phyloP scores from a whole-genome alignment of 352 stramenopile genomes.

The Thraustochytrium striatum region DNA sequence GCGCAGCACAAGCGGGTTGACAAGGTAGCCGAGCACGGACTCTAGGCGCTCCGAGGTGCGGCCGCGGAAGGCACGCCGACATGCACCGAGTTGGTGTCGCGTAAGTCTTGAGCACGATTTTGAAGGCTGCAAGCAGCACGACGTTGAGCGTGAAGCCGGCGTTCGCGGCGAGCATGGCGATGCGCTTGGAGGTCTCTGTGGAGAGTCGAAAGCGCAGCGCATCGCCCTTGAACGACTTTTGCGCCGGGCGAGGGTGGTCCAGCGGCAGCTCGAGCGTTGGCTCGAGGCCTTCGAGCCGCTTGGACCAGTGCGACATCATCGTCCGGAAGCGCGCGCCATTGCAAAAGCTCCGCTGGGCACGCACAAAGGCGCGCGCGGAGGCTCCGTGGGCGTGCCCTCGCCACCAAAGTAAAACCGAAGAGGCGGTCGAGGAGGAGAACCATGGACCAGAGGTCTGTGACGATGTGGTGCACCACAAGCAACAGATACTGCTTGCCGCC shows the following conservation, averaged over 20 bases:
- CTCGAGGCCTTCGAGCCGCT: background rate
- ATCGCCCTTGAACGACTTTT: conserved; percentile 38
- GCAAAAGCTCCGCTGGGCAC: no score
- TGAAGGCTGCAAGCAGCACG: conserved; percentile 48
- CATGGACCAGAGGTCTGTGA: conserved; percentile 40
- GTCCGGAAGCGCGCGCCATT: no score
- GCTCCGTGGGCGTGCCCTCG: no score
- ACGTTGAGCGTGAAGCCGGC: conserved; percentile 49
- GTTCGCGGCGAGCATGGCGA: conserved; percentile 33
- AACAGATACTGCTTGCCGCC: conserved; percentile 7
- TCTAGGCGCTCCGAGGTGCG: conserved; percentile 43
- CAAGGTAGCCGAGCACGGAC: conserved; percentile 51
- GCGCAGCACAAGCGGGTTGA: conserved; percentile 50
- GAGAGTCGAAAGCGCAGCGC: conserved; percentile 34
- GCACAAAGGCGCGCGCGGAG: no score
- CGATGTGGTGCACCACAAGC: conserved; percentile 40
- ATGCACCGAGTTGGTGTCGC: conserved; percentile 45
- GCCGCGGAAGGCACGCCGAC: conserved; percentile 51
- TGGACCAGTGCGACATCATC: no score
- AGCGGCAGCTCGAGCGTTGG: conserved; percentile 40
- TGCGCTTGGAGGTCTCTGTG: background rate
- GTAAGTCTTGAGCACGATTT: conserved; percentile 32
- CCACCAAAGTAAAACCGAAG: no score
- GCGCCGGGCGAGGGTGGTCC: conserved; percentile 40
- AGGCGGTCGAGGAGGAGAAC: conserved; percentile 29